phyloP scores from a whole-genome alignment of 495 filamentous ascomycete genomes.

The Penicillium fimorum region DNA sequence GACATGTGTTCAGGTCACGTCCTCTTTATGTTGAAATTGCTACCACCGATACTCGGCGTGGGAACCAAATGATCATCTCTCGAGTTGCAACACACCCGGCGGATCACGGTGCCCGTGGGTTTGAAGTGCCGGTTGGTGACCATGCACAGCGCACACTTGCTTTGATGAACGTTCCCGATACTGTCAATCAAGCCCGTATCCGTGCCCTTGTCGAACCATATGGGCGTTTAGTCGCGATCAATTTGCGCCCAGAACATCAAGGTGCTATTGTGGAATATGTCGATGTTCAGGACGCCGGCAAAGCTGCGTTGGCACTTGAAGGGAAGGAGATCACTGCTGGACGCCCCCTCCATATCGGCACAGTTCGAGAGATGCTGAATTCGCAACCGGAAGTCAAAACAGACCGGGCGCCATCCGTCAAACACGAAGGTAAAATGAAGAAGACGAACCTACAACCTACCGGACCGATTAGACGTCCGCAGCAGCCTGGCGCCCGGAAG shows the following conservation, averaged over 20 bases:
- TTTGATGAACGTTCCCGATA: slow-evolving; percentile 63
- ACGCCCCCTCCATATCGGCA: slow-evolving; percentile 65
- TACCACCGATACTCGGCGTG: slow-evolving; percentile 46
- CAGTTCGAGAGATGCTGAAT: slow-evolving; percentile 63
- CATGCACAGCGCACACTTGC: slow-evolving; percentile 54
- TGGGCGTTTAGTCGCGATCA: slow-evolving; percentile 54
- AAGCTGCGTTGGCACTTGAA: slow-evolving; percentile 71
- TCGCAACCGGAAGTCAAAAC: slow-evolving; percentile 56
- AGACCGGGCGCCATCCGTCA: slow-evolving; percentile 43
- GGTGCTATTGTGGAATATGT: slow-evolving; percentile 87
- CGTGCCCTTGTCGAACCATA: slow-evolving; percentile 59
- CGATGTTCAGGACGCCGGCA: slow-evolving; percentile 67
- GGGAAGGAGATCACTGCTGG: slow-evolving; percentile 65
- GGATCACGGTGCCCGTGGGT: slow-evolving; percentile 31
- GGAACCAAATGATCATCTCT: slow-evolving; percentile 42
- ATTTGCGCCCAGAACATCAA: slow-evolving; percentile 67
- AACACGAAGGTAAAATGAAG: slow-evolving; percentile 36
- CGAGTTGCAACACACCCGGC: slow-evolving; percentile 39
- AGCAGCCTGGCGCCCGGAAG: slow-evolving; percentile 46
- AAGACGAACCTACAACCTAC: slow-evolving; percentile 49
- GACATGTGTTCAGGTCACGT: slow-evolving; percentile 65
- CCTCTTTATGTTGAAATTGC: slow-evolving; percentile 65
- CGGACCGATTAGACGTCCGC: slow-evolving; percentile 56
- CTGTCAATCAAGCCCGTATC: slow-evolving; percentile 62
- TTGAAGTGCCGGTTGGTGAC: slow-evolving; percentile 34